Conservation (phyloP, 2,329 filamentous ascomycete genomes). For the Acephala macrosclerotiorum region DNA sequence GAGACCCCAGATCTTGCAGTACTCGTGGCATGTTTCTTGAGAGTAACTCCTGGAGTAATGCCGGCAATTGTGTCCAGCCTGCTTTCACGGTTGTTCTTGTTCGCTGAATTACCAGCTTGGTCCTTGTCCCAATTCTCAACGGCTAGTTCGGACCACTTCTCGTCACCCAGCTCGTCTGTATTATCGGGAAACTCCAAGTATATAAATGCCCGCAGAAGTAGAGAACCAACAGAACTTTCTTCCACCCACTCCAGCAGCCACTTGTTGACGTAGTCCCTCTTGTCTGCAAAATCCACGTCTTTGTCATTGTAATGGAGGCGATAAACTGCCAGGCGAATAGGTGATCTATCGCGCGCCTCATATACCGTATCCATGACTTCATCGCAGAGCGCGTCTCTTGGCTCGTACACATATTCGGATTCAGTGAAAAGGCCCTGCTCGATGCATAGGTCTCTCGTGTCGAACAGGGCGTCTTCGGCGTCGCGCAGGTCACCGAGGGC, state of each 20-base stretch:
- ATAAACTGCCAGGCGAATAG: constrained; percentile 29
- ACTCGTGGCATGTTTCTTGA: constrained; percentile 16
- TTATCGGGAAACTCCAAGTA: constrained; percentile 22
- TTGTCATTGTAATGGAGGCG: constrained; percentile 10
- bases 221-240: constrained; percentile 31
- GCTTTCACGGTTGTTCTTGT: constrained; percentile 24
- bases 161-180: constrained; percentile 20
- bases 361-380: constrained; percentile 35
- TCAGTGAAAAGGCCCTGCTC: constrained; percentile 30
- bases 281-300: constrained; percentile 25
- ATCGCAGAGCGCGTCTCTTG: constrained; percentile 32
- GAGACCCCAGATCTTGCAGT: constrained; percentile 20
- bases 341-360: constrained; percentile 32
- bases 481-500: constrained; percentile 27
- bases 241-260: constrained; percentile 36
- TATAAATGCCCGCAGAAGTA: constrained; percentile 28
- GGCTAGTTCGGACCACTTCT: constrained; percentile 32
- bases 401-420: constrained; percentile 33
- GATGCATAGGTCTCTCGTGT: constrained; percentile 33
- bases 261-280: constrained; percentile 34
- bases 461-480: constrained; percentile 30
- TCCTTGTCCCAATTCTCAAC: constrained; percentile 33
- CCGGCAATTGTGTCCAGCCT: constrained; percentile 30
- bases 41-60: constrained; percentile 18
- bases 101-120: constrained; percentile 25